These are phyloP conservation scores for Meredithiella fracta DNA, from an alignment of 2,329 filamentous ascomycete genomes.

Conservation along the genomic window DNA sequence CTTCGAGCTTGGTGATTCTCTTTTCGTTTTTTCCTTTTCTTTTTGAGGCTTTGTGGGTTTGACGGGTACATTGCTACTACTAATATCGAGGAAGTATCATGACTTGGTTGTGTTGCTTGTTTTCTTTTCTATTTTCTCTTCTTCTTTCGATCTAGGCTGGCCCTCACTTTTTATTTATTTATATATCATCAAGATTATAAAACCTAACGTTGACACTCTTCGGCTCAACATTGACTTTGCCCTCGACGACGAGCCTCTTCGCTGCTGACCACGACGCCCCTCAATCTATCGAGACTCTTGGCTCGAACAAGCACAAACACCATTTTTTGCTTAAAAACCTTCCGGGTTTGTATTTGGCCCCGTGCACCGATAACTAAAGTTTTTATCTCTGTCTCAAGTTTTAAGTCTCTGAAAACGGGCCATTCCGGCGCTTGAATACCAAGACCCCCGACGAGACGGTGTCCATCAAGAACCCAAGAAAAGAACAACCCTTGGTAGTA, in stretches of 20 bases:
- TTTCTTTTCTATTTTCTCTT: not conserved
- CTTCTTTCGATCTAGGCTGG: constrained; percentile 1
- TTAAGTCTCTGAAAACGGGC: not conserved
- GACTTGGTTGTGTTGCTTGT: not conserved
- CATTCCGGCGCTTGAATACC: not conserved
- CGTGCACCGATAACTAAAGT: not conserved
- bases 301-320: not conserved
- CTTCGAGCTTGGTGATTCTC: not conserved
- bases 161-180: not conserved
- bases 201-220: not conserved
- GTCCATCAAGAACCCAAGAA: not conserved
- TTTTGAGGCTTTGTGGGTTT: not conserved
- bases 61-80: not conserved
- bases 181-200: not conserved
- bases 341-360: not conserved
- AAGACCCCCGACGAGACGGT: not conserved
- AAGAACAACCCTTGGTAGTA: not conserved
- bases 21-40: not conserved
- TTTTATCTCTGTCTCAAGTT: too few species aligned
- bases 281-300: not conserved
- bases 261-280: too few species aligned
- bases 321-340: not conserved
- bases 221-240: too few species aligned
- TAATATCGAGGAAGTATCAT: not conserved
- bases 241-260: too few species aligned